phyloP scores from a whole-genome alignment of 2,329 filamentous ascomycete species.

The Ilyonectria sp. region DNA sequence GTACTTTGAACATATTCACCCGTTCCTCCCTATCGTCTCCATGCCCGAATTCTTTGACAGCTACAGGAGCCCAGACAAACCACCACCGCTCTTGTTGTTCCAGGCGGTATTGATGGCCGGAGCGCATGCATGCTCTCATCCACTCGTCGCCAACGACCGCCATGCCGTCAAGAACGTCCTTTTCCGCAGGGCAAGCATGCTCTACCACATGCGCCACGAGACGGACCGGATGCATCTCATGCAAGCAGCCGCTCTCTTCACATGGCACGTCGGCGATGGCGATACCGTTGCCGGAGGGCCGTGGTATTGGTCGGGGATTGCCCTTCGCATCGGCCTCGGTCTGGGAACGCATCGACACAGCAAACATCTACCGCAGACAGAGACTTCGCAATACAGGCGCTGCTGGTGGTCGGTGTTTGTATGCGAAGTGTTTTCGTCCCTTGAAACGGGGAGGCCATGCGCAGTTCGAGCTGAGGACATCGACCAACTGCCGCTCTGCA shows the following conservation, averaged over 20 bases:
- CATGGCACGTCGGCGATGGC: slow-evolving; percentile 45
- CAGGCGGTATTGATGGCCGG: slow-evolving; percentile 46
- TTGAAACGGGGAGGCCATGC: slow-evolving; percentile 43
- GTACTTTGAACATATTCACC: slow-evolving; percentile 47
- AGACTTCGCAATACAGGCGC: slow-evolving; percentile 44
- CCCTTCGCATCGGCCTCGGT: slow-evolving; percentile 41
- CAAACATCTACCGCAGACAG: slow-evolving; percentile 36
- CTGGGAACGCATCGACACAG: slow-evolving; percentile 41
- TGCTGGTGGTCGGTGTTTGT: slow-evolving; percentile 47
- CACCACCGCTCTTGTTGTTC: slow-evolving; percentile 39
- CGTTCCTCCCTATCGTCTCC: slow-evolving; percentile 43
- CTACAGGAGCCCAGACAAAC: slow-evolving; percentile 41
- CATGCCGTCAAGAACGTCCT: slow-evolving; percentile 48
- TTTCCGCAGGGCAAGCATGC: slow-evolving; percentile 44
- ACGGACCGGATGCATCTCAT: slow-evolving; percentile 44
- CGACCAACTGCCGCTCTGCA: slow-evolving; percentile 39
- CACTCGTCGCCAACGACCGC: slow-evolving; percentile 41
- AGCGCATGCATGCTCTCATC: slow-evolving; percentile 43
- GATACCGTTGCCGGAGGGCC: slow-evolving; percentile 44
- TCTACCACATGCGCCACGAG: slow-evolving; percentile 47
- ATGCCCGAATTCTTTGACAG: slow-evolving; percentile 45
- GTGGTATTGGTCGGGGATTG: slow-evolving; percentile 47
- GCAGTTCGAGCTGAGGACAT: slow-evolving; percentile 44
- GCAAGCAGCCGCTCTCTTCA: slow-evolving; percentile 43
- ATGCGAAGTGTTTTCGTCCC: slow-evolving; percentile 42